These are phyloP conservation scores for Malus sylvestris DNA, from an alignment of 306 rosid genomes.

Conservation along the genomic window DNA sequence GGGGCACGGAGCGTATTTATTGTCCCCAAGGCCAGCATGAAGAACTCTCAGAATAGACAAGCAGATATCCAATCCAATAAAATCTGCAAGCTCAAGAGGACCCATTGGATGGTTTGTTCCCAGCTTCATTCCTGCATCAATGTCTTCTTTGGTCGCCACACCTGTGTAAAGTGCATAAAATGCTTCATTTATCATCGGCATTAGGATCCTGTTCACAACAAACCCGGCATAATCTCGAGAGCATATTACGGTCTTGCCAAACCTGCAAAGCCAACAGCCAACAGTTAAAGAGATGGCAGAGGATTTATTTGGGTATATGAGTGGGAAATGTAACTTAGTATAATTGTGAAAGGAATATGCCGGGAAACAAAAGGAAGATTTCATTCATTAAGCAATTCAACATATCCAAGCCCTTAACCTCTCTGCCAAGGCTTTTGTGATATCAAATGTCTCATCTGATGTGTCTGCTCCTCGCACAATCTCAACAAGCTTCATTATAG, in stretches of 20 bases:
- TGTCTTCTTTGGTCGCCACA: constrained; percentile 84
- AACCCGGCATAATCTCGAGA: constrained; percentile 83
- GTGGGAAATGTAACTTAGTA: neutral
- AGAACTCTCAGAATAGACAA: constrained; percentile 88
- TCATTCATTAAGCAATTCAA: neutral
- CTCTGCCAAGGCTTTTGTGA: constrained; percentile 64
- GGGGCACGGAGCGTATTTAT: constrained; percentile 82
- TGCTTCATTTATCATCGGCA: constrained; percentile 95
- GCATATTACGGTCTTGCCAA: constrained; percentile 44
- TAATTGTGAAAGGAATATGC: neutral
- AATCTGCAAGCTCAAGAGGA: constrained; percentile 90
- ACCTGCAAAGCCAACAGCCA: constrained; percentile 21
- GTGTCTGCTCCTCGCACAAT: constrained; percentile 78
- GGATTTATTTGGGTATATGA: neutral
- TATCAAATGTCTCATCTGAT: constrained; percentile 59
- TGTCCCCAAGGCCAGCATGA: constrained; percentile 77
- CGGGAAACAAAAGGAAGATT: neutral
- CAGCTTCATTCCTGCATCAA: constrained; percentile 82
- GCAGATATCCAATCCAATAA: constrained; percentile 93
- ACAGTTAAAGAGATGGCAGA: constrained; percentile 6
- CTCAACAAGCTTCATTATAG: constrained; percentile 81
- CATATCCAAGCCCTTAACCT: constrained; percentile 39
- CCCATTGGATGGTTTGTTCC: constrained; percentile 98
- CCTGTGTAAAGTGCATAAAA: constrained; percentile 64
- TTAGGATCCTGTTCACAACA: constrained; percentile 72